These are phyloP conservation scores for Trifolium fragiferum DNA, from an alignment of 306 rosid species.

Conservation along the genomic window DNA sequence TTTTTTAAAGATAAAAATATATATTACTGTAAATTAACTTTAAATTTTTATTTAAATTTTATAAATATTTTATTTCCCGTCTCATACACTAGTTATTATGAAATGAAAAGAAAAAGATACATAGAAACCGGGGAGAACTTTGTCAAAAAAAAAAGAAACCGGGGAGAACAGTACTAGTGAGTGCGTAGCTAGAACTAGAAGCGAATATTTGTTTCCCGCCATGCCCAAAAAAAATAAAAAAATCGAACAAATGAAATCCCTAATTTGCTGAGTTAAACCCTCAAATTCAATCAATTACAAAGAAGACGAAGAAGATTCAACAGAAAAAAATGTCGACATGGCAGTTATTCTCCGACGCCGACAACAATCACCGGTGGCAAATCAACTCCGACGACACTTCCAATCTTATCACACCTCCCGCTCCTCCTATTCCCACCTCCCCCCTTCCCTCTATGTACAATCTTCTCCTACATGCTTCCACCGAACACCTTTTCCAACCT, in stretches of 20 bases:
- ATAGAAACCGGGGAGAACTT: too few relatives aligned
- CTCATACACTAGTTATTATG: too few relatives aligned
- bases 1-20: too few relatives aligned
- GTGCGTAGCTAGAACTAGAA: not conserved
- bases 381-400: constrained; percentile 5
- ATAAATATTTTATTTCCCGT: too few relatives aligned
- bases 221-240: not conserved
- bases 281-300: not conserved
- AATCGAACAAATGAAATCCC: not conserved
- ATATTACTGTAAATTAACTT: too few relatives aligned
- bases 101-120: not conserved
- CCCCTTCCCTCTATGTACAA: constrained; percentile 41
- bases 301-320: not conserved
- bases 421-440: not conserved
- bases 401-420: not conserved
- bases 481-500: constrained; percentile 2
- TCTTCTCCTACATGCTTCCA: constrained; percentile 33
- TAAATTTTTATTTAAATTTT: too few relatives aligned
- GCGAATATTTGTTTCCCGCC: constrained; percentile 5
- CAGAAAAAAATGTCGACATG: constrained; percentile 31
- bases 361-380: constrained; percentile 41
- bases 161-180: not conserved
- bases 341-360: constrained; percentile 37
- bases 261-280: not conserved
- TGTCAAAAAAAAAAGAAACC: too few relatives aligned